Evolutionary conservation across 805 yeast species (phyloP), one percentile per base, ranked within the genome.

Genomic region (Allodekkera sacchari): DNA sequence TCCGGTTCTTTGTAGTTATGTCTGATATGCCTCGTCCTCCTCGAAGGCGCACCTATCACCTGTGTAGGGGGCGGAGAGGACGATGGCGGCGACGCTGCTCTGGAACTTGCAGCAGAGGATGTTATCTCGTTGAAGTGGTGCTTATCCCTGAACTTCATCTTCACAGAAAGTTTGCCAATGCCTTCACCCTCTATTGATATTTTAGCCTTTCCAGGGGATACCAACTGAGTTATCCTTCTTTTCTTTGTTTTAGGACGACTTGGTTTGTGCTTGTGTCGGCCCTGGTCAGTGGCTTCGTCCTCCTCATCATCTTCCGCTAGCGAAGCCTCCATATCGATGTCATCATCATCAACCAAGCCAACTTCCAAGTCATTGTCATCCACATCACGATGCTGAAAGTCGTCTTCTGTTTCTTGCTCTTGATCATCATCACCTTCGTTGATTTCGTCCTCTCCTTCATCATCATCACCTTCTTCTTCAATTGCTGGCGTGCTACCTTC

Each of bases 331-430:
- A 24, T 24, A 21, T 32, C 40, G 11, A 27, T 32, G 17, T 27
- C 33, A 4, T 35, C 40, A 15, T 27, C 39, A 12, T 27, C 35
- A 22, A 42, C 52, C 15, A 39, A 48, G 7, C 42, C 48, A 1
- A 46, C 57, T n/a, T 44, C 38, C 30, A 37, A 30, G n/a, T 31
- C 39, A 17, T 42, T 44, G 14, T 41, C 45, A 18, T 42, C 45
- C 16, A 39, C 49, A 3, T 41, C 42, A 25, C n/a, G n/a, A n/a
- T n/a, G n/a, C n/a, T n/a, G n/a, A n/a, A n/a, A n/a, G n/a, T n/a
- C n/a, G n/a, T n/a, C n/a, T n/a, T n/a, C n/a, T n/a, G n/a, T n/a
- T n/a, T n/a, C n/a, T n/a, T n/a, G n/a, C 27, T 4, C n/a, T 30
- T 14, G 10, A 15, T 22, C 9, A 21, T 25, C 15, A 19, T 18